Conservation (phyloP, 305 asterid species). For the Galium porrigens region DNA sequence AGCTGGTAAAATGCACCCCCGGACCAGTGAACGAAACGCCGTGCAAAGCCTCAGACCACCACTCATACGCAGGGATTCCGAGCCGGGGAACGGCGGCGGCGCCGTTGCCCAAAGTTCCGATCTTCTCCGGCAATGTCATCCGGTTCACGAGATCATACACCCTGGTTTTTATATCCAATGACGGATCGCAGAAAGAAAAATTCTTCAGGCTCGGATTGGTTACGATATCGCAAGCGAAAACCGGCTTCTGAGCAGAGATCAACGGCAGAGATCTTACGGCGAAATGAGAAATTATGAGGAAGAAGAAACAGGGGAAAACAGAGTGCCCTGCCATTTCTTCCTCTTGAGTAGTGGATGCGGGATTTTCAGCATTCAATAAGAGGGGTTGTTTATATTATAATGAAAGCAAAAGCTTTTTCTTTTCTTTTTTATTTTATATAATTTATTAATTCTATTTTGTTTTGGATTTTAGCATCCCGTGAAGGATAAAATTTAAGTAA, state of each 20-base stretch:
- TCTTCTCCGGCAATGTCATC: conserved; percentile 71
- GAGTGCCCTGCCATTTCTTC: conserved; percentile 15
- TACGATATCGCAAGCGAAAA: conserved; percentile 58
- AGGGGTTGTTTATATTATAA: conserved; percentile 13
- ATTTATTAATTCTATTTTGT: not conserved
- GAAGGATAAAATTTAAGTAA: conserved; percentile 25
- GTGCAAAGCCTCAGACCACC: conserved; percentile 98
- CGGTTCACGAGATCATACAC: conserved; percentile 46
- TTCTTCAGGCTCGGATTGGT: conserved; percentile 37
- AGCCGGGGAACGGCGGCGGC: conserved; percentile 48
- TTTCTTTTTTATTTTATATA: not conserved
- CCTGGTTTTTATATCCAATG: conserved; percentile 34
- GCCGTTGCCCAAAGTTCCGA: conserved; percentile 43
- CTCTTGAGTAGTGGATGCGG: conserved; percentile 14
- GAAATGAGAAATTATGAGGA: conserved; percentile 5
- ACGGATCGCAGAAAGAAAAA: conserved; percentile 47
- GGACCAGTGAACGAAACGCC: conserved; percentile 70
- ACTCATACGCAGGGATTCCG: conserved; percentile 71
- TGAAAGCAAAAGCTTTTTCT: not conserved
- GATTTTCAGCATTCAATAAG: not conserved
- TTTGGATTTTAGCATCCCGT: conserved; percentile 59
- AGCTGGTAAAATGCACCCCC: conserved; percentile 27
- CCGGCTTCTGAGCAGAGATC: conserved; percentile 25
- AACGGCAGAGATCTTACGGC: conserved; percentile 7
- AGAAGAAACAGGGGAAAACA: conserved; percentile 24